Percentiles rank a stretch among this genome's conserved stretches.
Evolutionary conservation across 106 monocot genomes (phyloP).

Genomic region (Posidonia australis): DNA sequence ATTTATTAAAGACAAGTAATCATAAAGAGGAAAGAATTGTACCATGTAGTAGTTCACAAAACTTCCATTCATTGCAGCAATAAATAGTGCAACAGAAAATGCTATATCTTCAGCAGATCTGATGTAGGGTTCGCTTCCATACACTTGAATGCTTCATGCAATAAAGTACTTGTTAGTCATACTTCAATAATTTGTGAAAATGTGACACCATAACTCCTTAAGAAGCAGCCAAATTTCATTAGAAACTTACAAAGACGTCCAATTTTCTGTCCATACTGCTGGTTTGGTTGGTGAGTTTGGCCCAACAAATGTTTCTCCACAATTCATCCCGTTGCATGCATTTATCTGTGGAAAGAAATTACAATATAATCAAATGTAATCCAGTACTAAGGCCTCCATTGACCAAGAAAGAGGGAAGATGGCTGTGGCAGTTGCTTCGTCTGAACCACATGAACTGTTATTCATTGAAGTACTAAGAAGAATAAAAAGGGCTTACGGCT

Average conservation of each 20-base stretch:
- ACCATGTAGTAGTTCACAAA: too few relatives aligned
- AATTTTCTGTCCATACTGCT: constrained; percentile 87
- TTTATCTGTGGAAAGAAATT: constrained; percentile 47
- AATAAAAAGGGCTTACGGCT: neutral
- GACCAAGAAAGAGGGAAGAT: too few relatives aligned
- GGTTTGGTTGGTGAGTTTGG: constrained; percentile 93
- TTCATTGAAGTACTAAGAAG: too few relatives aligned
- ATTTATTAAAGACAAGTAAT: too few relatives aligned
- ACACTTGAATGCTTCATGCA: constrained; percentile 42
- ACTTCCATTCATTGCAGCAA: too few relatives aligned
- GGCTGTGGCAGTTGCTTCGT: too few relatives aligned
- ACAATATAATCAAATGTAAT: neutral
- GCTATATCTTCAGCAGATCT: constrained; percentile 79
- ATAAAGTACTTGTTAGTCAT: neutral
- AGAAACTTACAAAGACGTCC: constrained; percentile 57
- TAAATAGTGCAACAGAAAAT: too few relatives aligned
- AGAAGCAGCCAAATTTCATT: neutral
- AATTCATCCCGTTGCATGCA: constrained; percentile 74
- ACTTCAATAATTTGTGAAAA: neutral
- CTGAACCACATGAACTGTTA: too few relatives aligned
- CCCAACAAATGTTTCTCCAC: constrained; percentile 66
- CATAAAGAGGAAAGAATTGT: too few relatives aligned
- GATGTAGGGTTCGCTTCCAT: constrained; percentile 43
- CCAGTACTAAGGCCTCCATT: neutral
- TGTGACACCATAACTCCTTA: neutral